phyloP scores from a whole-genome alignment of 23 red algal species.

The Gracilaria domingensis region DNA sequence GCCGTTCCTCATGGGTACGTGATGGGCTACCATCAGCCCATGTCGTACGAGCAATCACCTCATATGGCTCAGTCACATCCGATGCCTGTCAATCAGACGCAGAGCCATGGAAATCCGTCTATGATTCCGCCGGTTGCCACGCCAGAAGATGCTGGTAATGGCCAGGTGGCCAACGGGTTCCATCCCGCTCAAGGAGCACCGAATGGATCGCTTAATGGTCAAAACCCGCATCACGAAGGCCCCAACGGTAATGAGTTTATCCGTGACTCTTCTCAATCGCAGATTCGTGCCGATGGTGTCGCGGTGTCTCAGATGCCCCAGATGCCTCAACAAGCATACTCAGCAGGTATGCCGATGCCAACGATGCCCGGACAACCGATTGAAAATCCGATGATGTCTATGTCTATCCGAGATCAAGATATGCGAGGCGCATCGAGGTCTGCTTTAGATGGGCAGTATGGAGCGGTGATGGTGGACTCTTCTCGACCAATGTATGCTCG shows the following conservation, averaged over 20 bases:
- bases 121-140: neutral
- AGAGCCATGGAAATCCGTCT: neutral
- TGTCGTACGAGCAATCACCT: slow-evolving; percentile 5
- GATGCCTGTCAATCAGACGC: neutral
- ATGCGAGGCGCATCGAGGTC: neutral
- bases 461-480: slow-evolving; percentile 3
- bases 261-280: neutral
- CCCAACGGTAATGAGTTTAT: neutral
- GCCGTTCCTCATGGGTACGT: slow-evolving; percentile 9
- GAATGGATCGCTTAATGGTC: neutral
- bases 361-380: neutral
- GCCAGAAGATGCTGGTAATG: neutral
- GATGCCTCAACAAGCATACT: neutral
- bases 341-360: neutral
- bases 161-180: slow-evolving; percentile 21
- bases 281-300: neutral
- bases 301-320: neutral
- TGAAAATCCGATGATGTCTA: neutral
- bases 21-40: slow-evolving; percentile 11
- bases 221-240: neutral
- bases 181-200: neutral
- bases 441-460: neutral
- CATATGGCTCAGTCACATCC: slow-evolving; percentile 10
- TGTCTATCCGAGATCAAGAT: slow-evolving; percentile 2
- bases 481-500: neutral